Evolutionary conservation across 169 alveolate genomes (phyloP), one percentile per base, ranked within the genome.

Genomic region (Plasmodium billcollinsi): DNA sequence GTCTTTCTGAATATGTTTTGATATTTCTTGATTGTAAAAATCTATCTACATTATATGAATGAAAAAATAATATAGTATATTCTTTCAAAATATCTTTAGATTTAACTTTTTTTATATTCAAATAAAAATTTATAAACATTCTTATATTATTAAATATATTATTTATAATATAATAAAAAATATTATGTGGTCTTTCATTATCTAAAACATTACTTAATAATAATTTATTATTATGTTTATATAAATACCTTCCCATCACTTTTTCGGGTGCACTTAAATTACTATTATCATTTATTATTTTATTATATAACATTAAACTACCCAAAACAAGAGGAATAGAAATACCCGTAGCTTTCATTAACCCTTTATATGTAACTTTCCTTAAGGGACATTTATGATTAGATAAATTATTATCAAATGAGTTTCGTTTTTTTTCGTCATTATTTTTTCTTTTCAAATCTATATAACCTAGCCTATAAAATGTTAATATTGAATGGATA

Each of bases 31-130:
- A 20, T 18, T 52, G 89, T 58, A 78, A 78, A 52, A 78, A 78
- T 78, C 61, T 29, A 59, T 78, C 89, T 6, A 78, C 89, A 78
- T 78, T 78, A 43, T 78, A 78, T 8, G 89, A 78, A 47, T 78
- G 89, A 47, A 78, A 78, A 78, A 78, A 78, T 78, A 78, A 78
- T 24, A 78, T 78, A 11, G 89, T 78, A 47, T 78, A 78, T 8
- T 78, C 76, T 39, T 66, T 66, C 54, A 47, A 9, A 45, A 21
- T 66, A 21, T 78, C 56, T 43, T 78, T 78, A 26, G 89, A 65
- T 4, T 14, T 43, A 0, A 78, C 80, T 15, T 78, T 78, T 66
- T 78, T 78, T 66, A 67, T 70, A 45, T 78, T 78, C 50, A 78
- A 65, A 71, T 78, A 78, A 66, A 78, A 78, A 78, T 78, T 78